A percentile compares a stretch with the other conserved stretches of the same genome.
Conservation (phyloP, 345 rosid species). For the Salix dunnii region DNA sequence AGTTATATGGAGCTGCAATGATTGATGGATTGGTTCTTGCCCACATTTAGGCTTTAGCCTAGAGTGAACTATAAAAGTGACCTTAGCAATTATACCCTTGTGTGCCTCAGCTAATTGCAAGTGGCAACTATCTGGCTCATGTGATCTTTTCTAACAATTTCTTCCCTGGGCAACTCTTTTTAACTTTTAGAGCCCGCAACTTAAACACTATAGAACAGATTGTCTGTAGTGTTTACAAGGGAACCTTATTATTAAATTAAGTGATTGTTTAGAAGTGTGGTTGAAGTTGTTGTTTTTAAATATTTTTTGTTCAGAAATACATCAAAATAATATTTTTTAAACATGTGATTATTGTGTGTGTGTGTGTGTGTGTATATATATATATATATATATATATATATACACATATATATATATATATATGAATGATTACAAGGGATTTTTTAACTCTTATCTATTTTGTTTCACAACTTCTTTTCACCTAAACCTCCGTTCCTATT, state of each 20-base stretch:
- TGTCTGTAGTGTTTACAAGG: too few relatives aligned
- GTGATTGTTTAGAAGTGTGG: too few relatives aligned
- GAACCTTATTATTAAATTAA: too few relatives aligned
- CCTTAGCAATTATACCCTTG: background rate
- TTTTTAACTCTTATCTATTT: background rate
- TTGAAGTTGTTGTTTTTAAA: too few relatives aligned
- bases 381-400: too few relatives aligned
- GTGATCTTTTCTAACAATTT: background rate
- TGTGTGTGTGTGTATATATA: too few relatives aligned
- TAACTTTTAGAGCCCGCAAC: background rate
- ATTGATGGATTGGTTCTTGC: background rate
- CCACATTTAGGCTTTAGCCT: background rate
- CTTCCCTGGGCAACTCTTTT: background rate
- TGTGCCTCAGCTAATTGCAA: background rate
- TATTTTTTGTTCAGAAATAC: too few relatives aligned
- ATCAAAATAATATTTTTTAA: too few relatives aligned
- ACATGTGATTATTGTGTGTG: too few relatives aligned
- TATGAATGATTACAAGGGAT: background rate
- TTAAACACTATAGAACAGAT: too few relatives aligned
- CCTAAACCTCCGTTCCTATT: conserved; percentile 8
- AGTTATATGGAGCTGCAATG: background rate
- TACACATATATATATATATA: too few relatives aligned
- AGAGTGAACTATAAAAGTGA: background rate
- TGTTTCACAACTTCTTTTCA: background rate
- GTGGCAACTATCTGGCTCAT: background rate